Evolutionary conservation across 2,329 filamentous ascomycete genomes (phyloP), one percentile per base, ranked within the genome.

Genomic region (Fusarium sp.): DNA sequence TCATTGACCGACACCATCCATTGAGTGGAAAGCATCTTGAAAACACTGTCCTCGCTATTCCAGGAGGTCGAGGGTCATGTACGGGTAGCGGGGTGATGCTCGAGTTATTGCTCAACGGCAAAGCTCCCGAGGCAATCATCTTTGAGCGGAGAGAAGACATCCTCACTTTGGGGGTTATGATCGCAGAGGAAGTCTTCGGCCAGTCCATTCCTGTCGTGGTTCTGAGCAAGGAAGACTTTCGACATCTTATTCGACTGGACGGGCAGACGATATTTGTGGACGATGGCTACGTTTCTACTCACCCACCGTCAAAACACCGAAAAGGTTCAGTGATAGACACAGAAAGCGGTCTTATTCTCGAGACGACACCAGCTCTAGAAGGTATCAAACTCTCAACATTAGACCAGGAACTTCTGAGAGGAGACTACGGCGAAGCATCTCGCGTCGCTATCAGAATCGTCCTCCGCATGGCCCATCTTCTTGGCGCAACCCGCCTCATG

Each of bases 21-120:
- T 72, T 87, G 4, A 72, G 70, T 11, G 83, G 84, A 0, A 38
- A 76, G 10, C 69, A 54, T 21, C 63, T 87, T 1, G 70, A 78
- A 6, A 77, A 75, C 16, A 74, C 75, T 0, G 74, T 86, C 3
- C 77, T 87, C 0, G 85, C 82, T 3, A 84, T 87, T 19, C 85
- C 86, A 0, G 76, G 81, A 23, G 81, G 85, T n/a, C 81, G 85
- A 25, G 85, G 85, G 4, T 87, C 86, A 11, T 87, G 85, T 46
- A 81, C 83, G 0, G 86, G 85, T 0, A 87, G 85, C 19, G 80
- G 80, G 2, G 82, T 84, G 3, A 79, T 87, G n/a, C 70, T 87
- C 10, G 84, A 87, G 69, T 71, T 86, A 0, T 53, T 87, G 1
- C 76, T 86, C 5, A 83, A 83, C 23, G 77, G 77, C 2, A 80